Percentiles rank a stretch among this genome's conserved stretches.
phyloP scores from a whole-genome alignment of 805 yeast genomes.

The Kluyveromyces nonfermentans region DNA sequence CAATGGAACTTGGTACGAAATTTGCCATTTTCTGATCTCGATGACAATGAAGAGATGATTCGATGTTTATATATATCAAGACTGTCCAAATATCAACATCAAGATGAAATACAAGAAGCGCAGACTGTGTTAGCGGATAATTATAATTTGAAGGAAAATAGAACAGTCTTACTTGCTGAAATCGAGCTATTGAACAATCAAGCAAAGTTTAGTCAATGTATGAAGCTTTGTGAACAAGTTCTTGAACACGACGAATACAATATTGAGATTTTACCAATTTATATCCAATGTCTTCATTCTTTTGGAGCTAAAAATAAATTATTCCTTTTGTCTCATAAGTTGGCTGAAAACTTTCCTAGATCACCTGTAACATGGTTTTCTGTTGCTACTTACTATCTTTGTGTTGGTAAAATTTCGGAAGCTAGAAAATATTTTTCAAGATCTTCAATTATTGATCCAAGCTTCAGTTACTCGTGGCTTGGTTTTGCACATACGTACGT shows the following conservation, averaged over 20 bases:
- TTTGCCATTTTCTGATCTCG: conserved; percentile 52
- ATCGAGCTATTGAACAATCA: conserved; percentile 67
- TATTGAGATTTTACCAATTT: conserved; percentile 62
- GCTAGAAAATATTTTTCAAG: conserved; percentile 84
- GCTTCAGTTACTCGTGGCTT: conserved; percentile 92
- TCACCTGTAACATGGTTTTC: conserved; percentile 85
- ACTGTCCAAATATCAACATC: conserved; percentile 62
- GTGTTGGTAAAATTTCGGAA: conserved; percentile 62
- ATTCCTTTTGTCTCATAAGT: conserved; percentile 69
- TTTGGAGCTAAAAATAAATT: conserved; percentile 73
- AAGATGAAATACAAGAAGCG: conserved; percentile 51
- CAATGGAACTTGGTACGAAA: conserved; percentile 71
- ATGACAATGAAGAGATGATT: conserved; percentile 74
- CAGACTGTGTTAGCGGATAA: conserved; percentile 59
- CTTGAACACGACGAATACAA: conserved; percentile 56
- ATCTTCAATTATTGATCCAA: conserved; percentile 81
- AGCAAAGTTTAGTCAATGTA: conserved; percentile 70
- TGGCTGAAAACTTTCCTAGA: conserved; percentile 77
- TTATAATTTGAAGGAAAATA: conserved; percentile 57
- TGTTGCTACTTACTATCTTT: conserved; percentile 80
- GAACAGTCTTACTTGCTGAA: conserved; percentile 57
- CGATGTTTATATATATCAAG: conserved; percentile 65
- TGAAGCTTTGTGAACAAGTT: conserved; percentile 58
- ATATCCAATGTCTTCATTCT: conserved; percentile 78
- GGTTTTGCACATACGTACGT: conserved; percentile 98